Conservation (phyloP, 176 grass and related monocot species). For the Areca catechu region DNA sequence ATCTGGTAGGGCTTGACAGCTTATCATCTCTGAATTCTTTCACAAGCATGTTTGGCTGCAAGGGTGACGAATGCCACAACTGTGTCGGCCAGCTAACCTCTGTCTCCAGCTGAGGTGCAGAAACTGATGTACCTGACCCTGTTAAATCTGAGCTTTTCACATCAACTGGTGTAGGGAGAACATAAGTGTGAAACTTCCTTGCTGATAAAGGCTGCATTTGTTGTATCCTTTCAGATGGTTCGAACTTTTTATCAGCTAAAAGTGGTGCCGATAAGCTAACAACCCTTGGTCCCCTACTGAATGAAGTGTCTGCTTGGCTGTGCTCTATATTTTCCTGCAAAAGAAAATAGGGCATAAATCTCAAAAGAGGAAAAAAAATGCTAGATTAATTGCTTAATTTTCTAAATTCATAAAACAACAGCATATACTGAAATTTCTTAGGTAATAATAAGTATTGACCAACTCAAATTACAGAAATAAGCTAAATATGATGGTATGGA, state of each 20-base stretch:
- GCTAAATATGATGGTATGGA: too few species aligned
- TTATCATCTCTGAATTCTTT: conserved; percentile 52
- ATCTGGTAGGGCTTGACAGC: conserved; percentile 48
- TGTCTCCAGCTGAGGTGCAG: conserved; percentile 31
- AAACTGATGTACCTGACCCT: conserved; percentile 30
- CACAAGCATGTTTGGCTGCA: conserved; percentile 46
- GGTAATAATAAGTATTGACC: too few species aligned
- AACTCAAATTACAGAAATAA: too few species aligned
- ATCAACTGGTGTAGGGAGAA: conserved; percentile 70
- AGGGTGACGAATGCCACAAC: conserved; percentile 55
- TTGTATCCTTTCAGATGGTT: conserved; percentile 55
- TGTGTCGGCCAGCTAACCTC: conserved; percentile 21
- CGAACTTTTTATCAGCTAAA: conserved; percentile 57
- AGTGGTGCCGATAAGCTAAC: conserved; percentile 78
- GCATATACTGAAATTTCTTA: too few species aligned
- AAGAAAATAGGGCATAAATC: too few species aligned
- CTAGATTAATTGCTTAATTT: too few species aligned
- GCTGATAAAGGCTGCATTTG: conserved; percentile 50
- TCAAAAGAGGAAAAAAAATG: neutral
- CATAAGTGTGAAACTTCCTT: conserved; percentile 79
- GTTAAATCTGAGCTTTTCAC: conserved; percentile 32
- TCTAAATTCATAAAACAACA: too few species aligned
- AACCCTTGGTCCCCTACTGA: conserved; percentile 28
- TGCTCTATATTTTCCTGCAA: conserved; percentile 53
- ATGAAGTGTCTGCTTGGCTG: conserved; percentile 45